These are phyloP conservation scores for Pinguiococcus pyrenoidosus DNA, from an alignment of 108 stramenopile species.

Conservation along the genomic window DNA sequence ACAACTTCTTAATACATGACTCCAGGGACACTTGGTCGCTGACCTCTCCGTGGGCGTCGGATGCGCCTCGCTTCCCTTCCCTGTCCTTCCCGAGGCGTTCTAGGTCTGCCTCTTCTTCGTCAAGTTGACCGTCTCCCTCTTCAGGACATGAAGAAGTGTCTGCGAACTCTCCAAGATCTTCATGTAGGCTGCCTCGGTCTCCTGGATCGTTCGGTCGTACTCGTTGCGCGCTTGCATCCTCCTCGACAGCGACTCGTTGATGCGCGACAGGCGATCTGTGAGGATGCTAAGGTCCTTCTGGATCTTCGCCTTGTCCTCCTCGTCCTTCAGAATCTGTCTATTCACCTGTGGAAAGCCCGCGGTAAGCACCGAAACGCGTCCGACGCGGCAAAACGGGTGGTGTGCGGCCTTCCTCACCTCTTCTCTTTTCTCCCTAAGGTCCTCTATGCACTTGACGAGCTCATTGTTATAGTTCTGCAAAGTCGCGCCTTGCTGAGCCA, in stretches of 20 bases:
- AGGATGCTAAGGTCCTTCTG: slow-evolving; percentile 47
- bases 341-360: slow-evolving; percentile 31
- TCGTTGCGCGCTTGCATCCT: slow-evolving; percentile 46
- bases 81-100: no score
- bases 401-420: slow-evolving; percentile 2
- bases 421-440: slow-evolving; percentile 48
- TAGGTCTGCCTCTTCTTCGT: slow-evolving; percentile 63
- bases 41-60: no score
- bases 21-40: no score
- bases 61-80: no score
- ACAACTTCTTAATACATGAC: no score
- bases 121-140: slow-evolving; percentile 46
- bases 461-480: slow-evolving; percentile 61
- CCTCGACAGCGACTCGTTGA: slow-evolving; percentile 47
- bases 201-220: slow-evolving; percentile 56
- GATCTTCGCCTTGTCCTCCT: slow-evolving; percentile 54
- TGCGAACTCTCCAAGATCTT: slow-evolving; percentile 68
- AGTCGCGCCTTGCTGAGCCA: slow-evolving; percentile 54
- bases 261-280: slow-evolving; percentile 42
- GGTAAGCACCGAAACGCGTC: no score
- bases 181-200: slow-evolving; percentile 63
- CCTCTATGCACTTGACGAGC: slow-evolving; percentile 54
- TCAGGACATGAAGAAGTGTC: slow-evolving; percentile 61
- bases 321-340: slow-evolving; percentile 48
- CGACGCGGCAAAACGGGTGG: neutral